Base-by-base conservation (phyloP, 805 yeast genomes). In the Wickerhamomyces pijperi region DNA sequence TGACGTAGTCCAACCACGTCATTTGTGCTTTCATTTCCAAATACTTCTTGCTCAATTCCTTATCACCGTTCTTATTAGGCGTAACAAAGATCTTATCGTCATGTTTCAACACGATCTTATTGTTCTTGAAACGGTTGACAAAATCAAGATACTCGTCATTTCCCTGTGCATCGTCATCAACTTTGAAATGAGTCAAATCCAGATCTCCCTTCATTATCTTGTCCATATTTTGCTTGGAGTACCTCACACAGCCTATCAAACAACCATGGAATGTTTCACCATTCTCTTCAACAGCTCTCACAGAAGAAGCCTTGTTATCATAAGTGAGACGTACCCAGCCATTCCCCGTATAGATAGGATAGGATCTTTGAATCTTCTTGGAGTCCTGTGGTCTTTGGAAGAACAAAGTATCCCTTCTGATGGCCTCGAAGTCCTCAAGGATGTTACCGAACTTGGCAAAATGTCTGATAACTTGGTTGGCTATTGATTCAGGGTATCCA, bases 321-420 rank as follows among this genome's bases (percentile, higher is more conserved):
- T 76, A 92, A 3, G 97, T 88, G 39, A 90, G 56, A 54, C 87
- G 83, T n/a, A 88, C 77, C 97, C 97, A 90, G 32, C 84, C 78
- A 35, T 76, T 72, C 1, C 97, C 97, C 12, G 88, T 72, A 58
- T 76, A 82, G 8, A 90, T 79, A 3, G 96, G 94, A 52, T 63
- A 56, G 47, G 59, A 65, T 42, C 57, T 60, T 12, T 40, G 39
- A 25, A 32, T 37, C 17, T 41, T 34, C 14, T 46, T 55, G 12
- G 49, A 31, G 8, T 5, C 11, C n/a, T n/a, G 20, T 21, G 3
- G 11, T 21, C 36, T 31, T 17, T 39, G 43, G 31, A 45, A 54
- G 33, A 48, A 51, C 32, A 50, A 46, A 28, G 53, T 47, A 40
- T 49, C 51, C 21, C 44, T 44, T 37, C 59, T 51, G 5, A 60